These are phyloP conservation scores for Fusarium humuli DNA, from an alignment of 2,329 filamentous ascomycete genomes.

Conservation along the genomic window DNA sequence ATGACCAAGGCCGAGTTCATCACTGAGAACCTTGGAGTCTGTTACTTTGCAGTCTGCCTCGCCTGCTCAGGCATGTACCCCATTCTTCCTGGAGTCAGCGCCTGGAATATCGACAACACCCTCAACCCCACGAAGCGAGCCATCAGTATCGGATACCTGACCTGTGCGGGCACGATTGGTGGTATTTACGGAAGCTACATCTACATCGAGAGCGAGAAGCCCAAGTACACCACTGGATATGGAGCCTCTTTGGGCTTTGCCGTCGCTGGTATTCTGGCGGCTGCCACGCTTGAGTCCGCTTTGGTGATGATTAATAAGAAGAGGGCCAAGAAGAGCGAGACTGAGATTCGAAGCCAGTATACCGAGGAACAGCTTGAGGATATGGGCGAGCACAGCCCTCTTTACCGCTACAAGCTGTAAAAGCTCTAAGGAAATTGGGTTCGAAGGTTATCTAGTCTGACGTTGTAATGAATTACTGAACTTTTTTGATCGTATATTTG, in stretches of 20 bases:
- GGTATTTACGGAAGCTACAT: slow-evolving; percentile 45
- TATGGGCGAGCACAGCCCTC: slow-evolving; percentile 50
- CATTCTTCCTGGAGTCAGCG: slow-evolving; percentile 48
- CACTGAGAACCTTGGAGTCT: slow-evolving; percentile 26
- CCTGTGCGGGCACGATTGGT: slow-evolving; percentile 41
- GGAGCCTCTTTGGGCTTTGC: slow-evolving; percentile 43
- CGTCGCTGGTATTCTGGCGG: slow-evolving; percentile 23
- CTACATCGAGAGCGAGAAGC: slow-evolving; percentile 41
- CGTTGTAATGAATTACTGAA: not conserved
- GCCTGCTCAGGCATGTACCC: slow-evolving; percentile 53
- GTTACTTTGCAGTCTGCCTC: slow-evolving; percentile 40
- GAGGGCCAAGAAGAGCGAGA: slow-evolving; percentile 38
- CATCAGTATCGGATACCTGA: slow-evolving; percentile 52
- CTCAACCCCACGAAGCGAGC: slow-evolving; percentile 51
- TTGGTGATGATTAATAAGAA: slow-evolving; percentile 44
- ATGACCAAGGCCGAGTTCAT: slow-evolving; percentile 38
- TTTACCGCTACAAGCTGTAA: slow-evolving; percentile 34
- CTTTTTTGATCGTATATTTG: not conserved
- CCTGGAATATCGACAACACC: slow-evolving; percentile 54
- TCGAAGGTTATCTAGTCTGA: not conserved
- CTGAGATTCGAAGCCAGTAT: slow-evolving; percentile 45
- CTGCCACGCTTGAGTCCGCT: slow-evolving; percentile 35
- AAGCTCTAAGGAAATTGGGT: not conserved
- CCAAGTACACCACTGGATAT: slow-evolving; percentile 45
- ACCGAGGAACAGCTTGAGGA: slow-evolving; percentile 48